A percentile compares a stretch with the other conserved stretches of the same genome.
These are phyloP conservation scores for Scytalidium sp. DNA, from an alignment of 2,329 filamentous ascomycete species.

Conservation along the genomic window DNA sequence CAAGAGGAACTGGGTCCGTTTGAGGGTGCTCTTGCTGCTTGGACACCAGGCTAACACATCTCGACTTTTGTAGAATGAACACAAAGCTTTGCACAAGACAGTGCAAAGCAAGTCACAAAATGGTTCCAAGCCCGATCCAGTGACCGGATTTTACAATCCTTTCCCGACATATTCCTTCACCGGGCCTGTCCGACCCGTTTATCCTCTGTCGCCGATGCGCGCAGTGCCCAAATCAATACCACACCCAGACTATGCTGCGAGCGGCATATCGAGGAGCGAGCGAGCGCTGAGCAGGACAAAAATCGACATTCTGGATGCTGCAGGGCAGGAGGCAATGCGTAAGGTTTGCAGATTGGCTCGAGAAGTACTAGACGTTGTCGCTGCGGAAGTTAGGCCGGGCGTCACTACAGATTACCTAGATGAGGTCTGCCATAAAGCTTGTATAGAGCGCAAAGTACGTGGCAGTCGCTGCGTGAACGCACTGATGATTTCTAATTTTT, in stretches of 20 bases:
- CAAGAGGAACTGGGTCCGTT: constrained; percentile 92
- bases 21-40: not conserved
- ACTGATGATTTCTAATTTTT: not conserved
- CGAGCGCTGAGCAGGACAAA: constrained; percentile 68
- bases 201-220: constrained; percentile 72
- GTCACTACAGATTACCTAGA: constrained; percentile 96
- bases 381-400: constrained; percentile 76
- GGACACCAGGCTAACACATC: constrained; percentile 3
- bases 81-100: constrained; percentile 83
- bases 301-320: constrained; percentile 76
- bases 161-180: constrained; percentile 86
- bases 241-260: constrained; percentile 82
- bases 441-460: constrained; percentile 84
- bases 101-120: constrained; percentile 71
- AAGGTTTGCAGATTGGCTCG: constrained; percentile 84
- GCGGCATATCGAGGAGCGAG: constrained; percentile 69
- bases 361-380: constrained; percentile 91
- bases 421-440: constrained; percentile 91
- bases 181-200: constrained; percentile 79
- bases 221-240: constrained; percentile 76
- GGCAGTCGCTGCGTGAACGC: not conserved
- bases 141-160: constrained; percentile 84
- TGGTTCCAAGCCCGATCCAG: constrained; percentile 89
- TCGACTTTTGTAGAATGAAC: constrained; percentile 57
- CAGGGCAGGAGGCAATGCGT: constrained; percentile 81